phyloP scores from a whole-genome alignment of 495 filamentous ascomycete species.

The Halenospora varia region DNA sequence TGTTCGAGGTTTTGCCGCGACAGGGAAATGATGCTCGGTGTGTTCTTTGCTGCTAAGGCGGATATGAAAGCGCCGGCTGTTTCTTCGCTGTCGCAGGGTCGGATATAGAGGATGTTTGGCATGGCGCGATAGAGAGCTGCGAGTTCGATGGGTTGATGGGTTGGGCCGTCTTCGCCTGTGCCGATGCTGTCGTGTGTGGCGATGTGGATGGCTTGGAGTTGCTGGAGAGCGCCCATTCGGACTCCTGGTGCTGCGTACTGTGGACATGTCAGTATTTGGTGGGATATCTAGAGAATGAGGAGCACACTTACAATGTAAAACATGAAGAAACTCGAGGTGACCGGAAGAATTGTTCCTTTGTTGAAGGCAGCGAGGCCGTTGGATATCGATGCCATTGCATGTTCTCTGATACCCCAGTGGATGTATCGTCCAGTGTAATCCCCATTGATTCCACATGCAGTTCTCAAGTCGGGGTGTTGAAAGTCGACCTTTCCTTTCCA shows the following conservation, averaged over 20 bases:
- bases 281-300: neutral
- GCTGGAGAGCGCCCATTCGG: constrained; percentile 55
- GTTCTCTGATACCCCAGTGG: constrained; percentile 49
- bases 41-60: no score
- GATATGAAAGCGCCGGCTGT: no score
- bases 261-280: neutral
- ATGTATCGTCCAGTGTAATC: constrained; percentile 51
- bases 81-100: constrained; percentile 33
- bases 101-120: constrained; percentile 57
- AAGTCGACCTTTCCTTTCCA: no score
- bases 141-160: constrained; percentile 57
- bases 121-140: constrained; percentile 54
- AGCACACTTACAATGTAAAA: constrained; percentile 42
- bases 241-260: constrained; percentile 52
- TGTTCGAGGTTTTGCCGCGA: no score
- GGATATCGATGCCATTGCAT: constrained; percentile 49
- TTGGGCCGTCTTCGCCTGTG: constrained; percentile 56
- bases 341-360: constrained; percentile 45
- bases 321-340: constrained; percentile 56
- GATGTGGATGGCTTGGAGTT: constrained; percentile 52
- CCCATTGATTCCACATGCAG: no score
- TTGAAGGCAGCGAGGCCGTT: constrained; percentile 52
- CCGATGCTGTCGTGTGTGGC: constrained; percentile 60
- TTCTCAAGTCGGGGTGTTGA: no score
- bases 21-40: no score